Base-by-base conservation (phyloP, 495 filamentous ascomycete species). In the Talaromyces borbonicus region DNA sequence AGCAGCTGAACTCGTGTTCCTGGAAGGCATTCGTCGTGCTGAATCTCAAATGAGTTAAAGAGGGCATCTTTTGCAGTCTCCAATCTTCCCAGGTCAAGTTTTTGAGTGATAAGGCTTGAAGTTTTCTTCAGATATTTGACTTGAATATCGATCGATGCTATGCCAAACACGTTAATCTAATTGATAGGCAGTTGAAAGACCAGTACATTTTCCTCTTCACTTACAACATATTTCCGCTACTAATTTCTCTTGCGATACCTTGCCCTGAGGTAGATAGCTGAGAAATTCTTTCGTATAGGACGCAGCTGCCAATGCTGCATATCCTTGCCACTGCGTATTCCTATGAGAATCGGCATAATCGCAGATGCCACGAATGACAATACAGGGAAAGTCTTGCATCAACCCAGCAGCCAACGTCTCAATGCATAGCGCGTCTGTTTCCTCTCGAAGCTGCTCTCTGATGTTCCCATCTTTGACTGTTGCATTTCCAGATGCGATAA, bases 281-380 rank as follows among this genome's bases (percentile, higher is more conserved):
- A 66, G 58, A 37, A 63, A 47, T 20, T 52, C 57, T 47, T 56
- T 54, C 22, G 51, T 52, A 48, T 54, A 64, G 14, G 56, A 53
- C 20, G 63, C 63, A 23, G 61, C 61, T 9, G 49, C 50, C 18
- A 47, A 29, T 8, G 61, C 61, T 29, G 57, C 59, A 45, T 64
- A 65, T 22, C 35, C 49, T 49, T 67, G 63, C 63, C 61, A 67
- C 23, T 48, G 29, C 18, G 63, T 56, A 30, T 65, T 65, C 52
- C 65, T 65, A 38, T 65, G 61, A 5, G 57, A 57, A 43, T 67
- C 60, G 2, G 54, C 39, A 53, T 65, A 67, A 48, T 67, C 61
- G 33, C 60, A 59, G 16, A 67, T 60, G 4, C 63, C 61, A 36
- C 57, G 51, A 16, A 67, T 54, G 7, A 65, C 56, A 1, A 65